Base-by-base conservation (phyloP, 768 basidiomycete species). In the Coprinellus aureogranulatus region DNA sequence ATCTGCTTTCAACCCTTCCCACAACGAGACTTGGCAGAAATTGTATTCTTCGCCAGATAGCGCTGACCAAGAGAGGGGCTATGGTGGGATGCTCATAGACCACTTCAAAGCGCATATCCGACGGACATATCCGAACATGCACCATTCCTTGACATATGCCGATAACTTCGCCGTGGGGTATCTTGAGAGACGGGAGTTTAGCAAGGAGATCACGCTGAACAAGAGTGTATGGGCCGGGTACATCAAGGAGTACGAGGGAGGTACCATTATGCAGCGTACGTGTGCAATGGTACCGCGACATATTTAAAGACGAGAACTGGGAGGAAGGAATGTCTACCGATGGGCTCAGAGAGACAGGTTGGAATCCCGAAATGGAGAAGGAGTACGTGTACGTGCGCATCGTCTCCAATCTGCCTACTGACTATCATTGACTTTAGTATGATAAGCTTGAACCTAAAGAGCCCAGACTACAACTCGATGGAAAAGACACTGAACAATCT, bases 231-330 rank as follows among this genome's bases (percentile, higher is more conserved):
- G 97, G 97, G 95, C 96, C 0, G 97, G 95, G 11, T 98, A 99
- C 71, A 98, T 99, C 85, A 99, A 98, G 71, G 97, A 99, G 70
- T 99, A 99, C 72, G 97, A 99, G 71, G 96, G 96, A 40, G 95
- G 93, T 18, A 99, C 96, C 45, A 94, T 98, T 75, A 98, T 99
- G 95, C 92, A 95, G 71, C 98, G 97, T 67, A 89, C 89, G 71
- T 99, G 97, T 67, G 89, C 89, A 5, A 89, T 99, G 91, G 72
- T 99, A n/a, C 86, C 82, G 52, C 49, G 78, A 8, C 83, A 87
- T 63, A 94, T 94, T 65, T 86, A 84, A 67, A 76, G 81, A 18
- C 84, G 86, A 8, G 75, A 76, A 49, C 70, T 75, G 8, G 81
- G 76, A 53, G 79, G 75, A 45, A 65, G 50, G 50, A 5, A 52